Evolutionary conservation across 108 stramenopile genomes (phyloP), one percentile per base, ranked within the genome.

Genomic region (Skeletonema grethae): DNA sequence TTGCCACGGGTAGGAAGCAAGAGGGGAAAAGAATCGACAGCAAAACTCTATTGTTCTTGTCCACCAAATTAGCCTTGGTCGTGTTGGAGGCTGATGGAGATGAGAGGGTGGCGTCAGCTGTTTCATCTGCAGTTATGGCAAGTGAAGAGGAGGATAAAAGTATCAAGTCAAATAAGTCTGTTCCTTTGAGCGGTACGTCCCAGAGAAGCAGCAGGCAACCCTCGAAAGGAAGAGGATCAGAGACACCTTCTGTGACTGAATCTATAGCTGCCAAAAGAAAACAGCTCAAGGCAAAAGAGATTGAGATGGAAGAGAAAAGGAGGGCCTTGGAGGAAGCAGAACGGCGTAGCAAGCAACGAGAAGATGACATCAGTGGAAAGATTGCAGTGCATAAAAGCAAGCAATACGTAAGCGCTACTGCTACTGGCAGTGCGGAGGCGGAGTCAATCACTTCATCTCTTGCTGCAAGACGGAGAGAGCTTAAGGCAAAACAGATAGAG

Each of bases 41-140:
- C 48, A 58, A 66, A 34, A 36, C 66, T 16, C 35, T 75, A 43
- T 29, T 65, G n/a, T 35, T 50, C 31, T 41, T 78, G 61, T 70
- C 77, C 3, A 72, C 77, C 34, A 66, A 55, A 55, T 57, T 63
- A 18, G 58, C 64, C 5, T 59, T 71, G 34, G 65, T 63, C 18
- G 69, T 78, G 18, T 57, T 78, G 56, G 70, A 78, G 35, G 70
- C 57, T 8, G 77, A 70, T 2, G 77, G 77, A 4, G 41, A 71
- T 56, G 65, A 72, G 18, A 45, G 32, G 20, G 70, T 78, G 12
- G 77, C 77, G 3, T 38, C 70, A 0, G 77, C 77, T 7, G 77
- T 67, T 15, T 64, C 77, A 22, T 29, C 45, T 22, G 65, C 77
- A 5, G 67, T 78, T 32, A 72, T 78, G 70, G 69, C 39, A n/a